Base-by-base conservation (phyloP, 2,329 filamentous ascomycete genomes). In the Acrodontium crateriforme region DNA sequence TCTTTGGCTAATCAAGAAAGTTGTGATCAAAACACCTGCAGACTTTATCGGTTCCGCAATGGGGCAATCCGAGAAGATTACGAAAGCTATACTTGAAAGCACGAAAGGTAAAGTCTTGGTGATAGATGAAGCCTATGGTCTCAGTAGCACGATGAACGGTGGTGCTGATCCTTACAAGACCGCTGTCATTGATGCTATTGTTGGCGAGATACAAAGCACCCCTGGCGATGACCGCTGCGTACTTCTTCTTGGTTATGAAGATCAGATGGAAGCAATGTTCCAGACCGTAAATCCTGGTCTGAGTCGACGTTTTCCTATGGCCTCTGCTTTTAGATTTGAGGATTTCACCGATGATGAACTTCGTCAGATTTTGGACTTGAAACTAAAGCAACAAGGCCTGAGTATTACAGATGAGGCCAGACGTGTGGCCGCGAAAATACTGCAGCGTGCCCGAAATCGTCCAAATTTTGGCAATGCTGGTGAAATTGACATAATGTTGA, bases 71-170 rank as follows among this genome's bases (percentile, higher is more conserved):
- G 79, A 87, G 47, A 58, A 64, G 2, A 70, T 73, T 18, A 85
- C 79, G 0, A 85, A 81, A 38, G 73, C 60, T 0, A 83, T 85
- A 5, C 59, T 87, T 0, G 69, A 67, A 0, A 56, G 71, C 0
- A 72, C 75, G 0, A 38, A 65, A 0, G 80, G 81, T 0, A 87
- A 85, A 38, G 77, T 85, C 0, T 62, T 87, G 0, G 69, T 87
- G 9, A 83, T 87, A 3, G 80, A 87, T 36, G 80, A 89, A 45
- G 79, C 79, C 0, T 85, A 87, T 37, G 71, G 72, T 18, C 59
- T 87, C 0, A 67, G 62, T 24, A 50, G 57, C 56, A 0, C 47
- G 49, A 5, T 49, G 45, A 0, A 42, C 41, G n/a, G 38, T 37
- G 2, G 43, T 42, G 46, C 53, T 1, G 65, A 73, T 38, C 33